Conservation (phyloP, 208 protist species). For the Wallacemonas collosoma region DNA sequence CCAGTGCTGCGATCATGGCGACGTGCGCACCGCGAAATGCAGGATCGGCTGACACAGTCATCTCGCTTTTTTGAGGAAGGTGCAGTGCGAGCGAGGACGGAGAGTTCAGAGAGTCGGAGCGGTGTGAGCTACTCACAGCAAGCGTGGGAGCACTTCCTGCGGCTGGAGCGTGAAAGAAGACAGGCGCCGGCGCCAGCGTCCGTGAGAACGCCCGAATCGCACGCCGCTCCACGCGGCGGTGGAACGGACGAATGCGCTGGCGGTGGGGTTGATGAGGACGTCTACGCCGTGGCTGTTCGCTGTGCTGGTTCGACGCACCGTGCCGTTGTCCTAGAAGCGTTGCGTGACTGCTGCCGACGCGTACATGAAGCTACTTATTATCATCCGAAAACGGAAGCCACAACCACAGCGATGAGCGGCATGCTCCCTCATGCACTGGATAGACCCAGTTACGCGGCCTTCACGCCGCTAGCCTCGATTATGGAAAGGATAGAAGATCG, state of each 20-base stretch:
- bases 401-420: background rate
- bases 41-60: background rate
- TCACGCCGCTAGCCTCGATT: background rate
- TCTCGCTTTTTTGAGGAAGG: conserved; percentile 5
- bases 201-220: background rate
- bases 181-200: background rate
- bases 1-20: conserved; percentile 34
- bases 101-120: background rate
- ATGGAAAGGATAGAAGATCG: background rate
- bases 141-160: conserved; percentile 8
- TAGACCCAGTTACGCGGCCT: background rate
- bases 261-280: background rate
- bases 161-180: background rate
- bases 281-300: conserved; percentile 1
- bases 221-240: background rate
- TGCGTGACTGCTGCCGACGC: background rate
- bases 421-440: background rate
- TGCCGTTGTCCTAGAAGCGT: conserved; percentile 6
- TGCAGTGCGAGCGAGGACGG: too few species aligned
- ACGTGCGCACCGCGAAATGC: conserved; percentile 21
- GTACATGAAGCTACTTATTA: conserved; percentile 6
- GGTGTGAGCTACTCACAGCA: conserved; percentile 5
- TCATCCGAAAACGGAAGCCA: background rate
- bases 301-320: conserved; percentile 6
- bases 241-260: background rate